phyloP scores from a whole-genome alignment of 345 rosid genomes.

The Clarkia xantiana region DNA sequence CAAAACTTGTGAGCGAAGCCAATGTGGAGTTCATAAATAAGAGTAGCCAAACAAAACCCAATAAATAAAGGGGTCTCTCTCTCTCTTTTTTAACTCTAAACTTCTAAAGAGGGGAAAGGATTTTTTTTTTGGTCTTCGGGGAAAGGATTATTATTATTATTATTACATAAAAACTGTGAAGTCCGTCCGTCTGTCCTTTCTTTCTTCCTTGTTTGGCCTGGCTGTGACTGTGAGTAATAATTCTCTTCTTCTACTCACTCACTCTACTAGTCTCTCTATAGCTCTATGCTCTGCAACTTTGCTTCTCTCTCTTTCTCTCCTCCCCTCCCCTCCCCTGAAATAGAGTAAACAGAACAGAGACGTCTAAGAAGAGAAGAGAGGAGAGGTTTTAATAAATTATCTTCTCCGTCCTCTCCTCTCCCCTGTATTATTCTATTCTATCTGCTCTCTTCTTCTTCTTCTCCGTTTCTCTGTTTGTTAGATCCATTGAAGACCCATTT shows the following conservation, averaged over 20 bases:
- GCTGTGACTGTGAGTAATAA: neutral
- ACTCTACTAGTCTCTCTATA: no score
- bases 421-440: conserved; percentile 2
- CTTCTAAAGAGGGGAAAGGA: no score
- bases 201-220: no score
- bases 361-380: neutral
- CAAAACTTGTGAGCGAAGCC: no score
- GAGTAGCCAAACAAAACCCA: neutral
- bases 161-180: neutral
- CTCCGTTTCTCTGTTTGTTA: conserved; percentile 2
- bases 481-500: conserved; percentile 5
- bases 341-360: conserved; percentile 12
- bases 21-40: no score
- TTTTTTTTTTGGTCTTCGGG: no score
- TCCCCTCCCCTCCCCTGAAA: conserved; percentile 11
- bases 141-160: no score
- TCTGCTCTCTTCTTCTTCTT: neutral
- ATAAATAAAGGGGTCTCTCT: neutral
- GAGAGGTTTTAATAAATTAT: conserved; percentile 11
- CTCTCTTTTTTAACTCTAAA: neutral
- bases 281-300: neutral
- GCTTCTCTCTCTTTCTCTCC: neutral
- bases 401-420: conserved; percentile 7
- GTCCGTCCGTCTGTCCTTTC: no score
- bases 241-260: neutral